Base-by-base conservation (phyloP, 352 stramenopile species). In the Phytophthora lateralis region DNA sequence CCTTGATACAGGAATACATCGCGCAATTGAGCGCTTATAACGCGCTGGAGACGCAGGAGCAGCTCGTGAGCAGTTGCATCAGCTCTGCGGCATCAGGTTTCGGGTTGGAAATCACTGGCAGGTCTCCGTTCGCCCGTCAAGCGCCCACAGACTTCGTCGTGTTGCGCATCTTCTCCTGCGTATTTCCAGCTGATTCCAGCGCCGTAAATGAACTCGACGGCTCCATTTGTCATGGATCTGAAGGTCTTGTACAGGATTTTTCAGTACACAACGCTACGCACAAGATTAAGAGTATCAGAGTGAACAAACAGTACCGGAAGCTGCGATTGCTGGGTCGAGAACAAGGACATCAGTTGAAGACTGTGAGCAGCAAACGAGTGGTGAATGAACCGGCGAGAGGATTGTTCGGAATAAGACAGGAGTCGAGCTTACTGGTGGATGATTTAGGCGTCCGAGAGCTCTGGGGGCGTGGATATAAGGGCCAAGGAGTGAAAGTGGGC, bases 401-500 rank as follows among this genome's bases (percentile, higher is more conserved):
- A 26, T 26, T 71, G 34, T 51, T 66, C 17, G 57, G 50, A 7
- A 37, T 68, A 20, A 64, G 64, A 14, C 69, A 67, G n/a, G 77
- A 80, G 18, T 35, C 62, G 20, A 55, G 45, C 34, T 14, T 73
- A 18, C 56, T 91, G 14, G 71, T 85, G 10, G 76, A 89, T 14
- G 73, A 84, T 20, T 58, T 90, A 24, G 69, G 78, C 27, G 65
- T 89, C 34, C 71, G 76, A 32, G 66, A 73, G 21, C 66, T 91
- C 8, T 89, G 78, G 80, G 76, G 88, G 12, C 69, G 64, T 7
- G 82, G 80, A 0, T 90, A 72, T 38, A 86, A 82, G 58, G 89
- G 89, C 7, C 63, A 82, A 43, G 86, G 80, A 18, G 79, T 97
- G 43, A 92, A 90, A 62, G 66, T 96, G 9, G 89, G 79, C 24